Evolutionary conservation across 2,329 filamentous ascomycete species (phyloP).

Genomic region (Aspergillus felis): DNA sequence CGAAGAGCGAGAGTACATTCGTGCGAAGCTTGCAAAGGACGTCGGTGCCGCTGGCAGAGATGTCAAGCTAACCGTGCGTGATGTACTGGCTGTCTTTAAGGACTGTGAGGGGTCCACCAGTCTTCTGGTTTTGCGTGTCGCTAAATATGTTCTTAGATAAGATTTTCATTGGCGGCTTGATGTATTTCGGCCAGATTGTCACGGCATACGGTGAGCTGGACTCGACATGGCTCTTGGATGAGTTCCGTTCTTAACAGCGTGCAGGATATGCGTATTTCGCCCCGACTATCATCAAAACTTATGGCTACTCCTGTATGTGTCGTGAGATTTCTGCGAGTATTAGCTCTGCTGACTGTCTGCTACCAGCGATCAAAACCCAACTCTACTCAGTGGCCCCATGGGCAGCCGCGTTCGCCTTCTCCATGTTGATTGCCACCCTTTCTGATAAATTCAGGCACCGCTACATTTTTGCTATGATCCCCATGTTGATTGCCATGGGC

Average conservation of each 20-base stretch:
- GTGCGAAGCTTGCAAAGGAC: slow-evolving; percentile 63
- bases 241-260: slow-evolving; percentile 11
- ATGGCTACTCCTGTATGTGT: slow-evolving; percentile 52
- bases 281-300: slow-evolving; percentile 66
- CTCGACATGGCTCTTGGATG: background rate
- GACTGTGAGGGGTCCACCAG: slow-evolving; percentile 47
- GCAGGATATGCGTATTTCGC: slow-evolving; percentile 69
- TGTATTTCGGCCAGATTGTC: slow-evolving; percentile 78
- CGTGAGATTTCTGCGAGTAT: background rate
- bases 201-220: slow-evolving; percentile 59
- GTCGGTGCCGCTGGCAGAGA: slow-evolving; percentile 65
- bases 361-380: slow-evolving; percentile 47
- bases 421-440: slow-evolving; percentile 67
- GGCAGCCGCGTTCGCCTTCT: slow-evolving; percentile 72
- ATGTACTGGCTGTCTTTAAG: slow-evolving; percentile 62
- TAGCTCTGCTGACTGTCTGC: slow-evolving; percentile 3
- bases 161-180: slow-evolving; percentile 68
- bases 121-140: background rate
- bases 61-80: slow-evolving; percentile 55
- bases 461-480: slow-evolving; percentile 66
- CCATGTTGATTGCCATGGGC: slow-evolving; percentile 64
- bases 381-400: slow-evolving; percentile 55
- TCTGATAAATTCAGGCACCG: slow-evolving; percentile 73
- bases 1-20: slow-evolving; percentile 66
- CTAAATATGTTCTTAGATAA: slow-evolving; percentile 44